Evolutionary conservation across 768 basidiomycete genomes (phyloP).

Genomic region (Mycena haematopus): DNA sequence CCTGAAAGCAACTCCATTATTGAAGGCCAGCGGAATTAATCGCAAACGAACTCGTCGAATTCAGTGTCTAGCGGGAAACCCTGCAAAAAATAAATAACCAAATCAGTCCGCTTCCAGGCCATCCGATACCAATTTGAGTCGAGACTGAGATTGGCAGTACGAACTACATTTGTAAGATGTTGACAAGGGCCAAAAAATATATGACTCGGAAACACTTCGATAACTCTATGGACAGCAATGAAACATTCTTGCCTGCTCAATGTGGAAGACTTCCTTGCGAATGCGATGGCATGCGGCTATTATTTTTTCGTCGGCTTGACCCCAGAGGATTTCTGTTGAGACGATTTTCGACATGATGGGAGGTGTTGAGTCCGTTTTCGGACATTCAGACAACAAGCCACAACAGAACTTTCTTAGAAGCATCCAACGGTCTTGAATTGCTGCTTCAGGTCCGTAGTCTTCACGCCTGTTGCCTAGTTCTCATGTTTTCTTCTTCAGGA

Average conservation of each 20-base stretch:
- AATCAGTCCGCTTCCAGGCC: conserved; percentile 42
- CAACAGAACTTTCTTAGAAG: not conserved
- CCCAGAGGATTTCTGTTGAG: conserved; percentile 14
- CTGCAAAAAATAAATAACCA: conserved; percentile 50
- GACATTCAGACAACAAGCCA: not conserved
- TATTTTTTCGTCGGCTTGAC: conserved; percentile 54
- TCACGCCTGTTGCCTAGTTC: not conserved
- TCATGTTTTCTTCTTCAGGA: not conserved
- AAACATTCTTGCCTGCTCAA: conserved; percentile 41
- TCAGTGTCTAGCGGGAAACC: conserved; percentile 77
- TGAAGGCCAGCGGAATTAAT: conserved; percentile 17
- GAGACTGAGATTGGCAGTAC: conserved; percentile 41
- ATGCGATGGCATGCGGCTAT: conserved; percentile 46
- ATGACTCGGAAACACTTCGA: no score
- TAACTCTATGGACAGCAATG: no score
- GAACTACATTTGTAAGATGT: conserved; percentile 32
- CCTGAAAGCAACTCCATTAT: conserved; percentile 42
- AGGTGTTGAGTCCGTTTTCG: not conserved
- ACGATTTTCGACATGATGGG: conserved; percentile 15
- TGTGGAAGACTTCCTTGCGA: conserved; percentile 22
- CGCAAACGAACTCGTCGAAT: conserved; percentile 66
- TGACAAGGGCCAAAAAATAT: no score
- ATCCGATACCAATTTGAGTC: conserved; percentile 43
- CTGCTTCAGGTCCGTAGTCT: conserved; percentile 1
- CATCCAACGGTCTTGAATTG: not conserved